phyloP scores from a whole-genome alignment of 1,284 basidiomycete genomes.

The Austroboletus olivaceoglutinosus region DNA sequence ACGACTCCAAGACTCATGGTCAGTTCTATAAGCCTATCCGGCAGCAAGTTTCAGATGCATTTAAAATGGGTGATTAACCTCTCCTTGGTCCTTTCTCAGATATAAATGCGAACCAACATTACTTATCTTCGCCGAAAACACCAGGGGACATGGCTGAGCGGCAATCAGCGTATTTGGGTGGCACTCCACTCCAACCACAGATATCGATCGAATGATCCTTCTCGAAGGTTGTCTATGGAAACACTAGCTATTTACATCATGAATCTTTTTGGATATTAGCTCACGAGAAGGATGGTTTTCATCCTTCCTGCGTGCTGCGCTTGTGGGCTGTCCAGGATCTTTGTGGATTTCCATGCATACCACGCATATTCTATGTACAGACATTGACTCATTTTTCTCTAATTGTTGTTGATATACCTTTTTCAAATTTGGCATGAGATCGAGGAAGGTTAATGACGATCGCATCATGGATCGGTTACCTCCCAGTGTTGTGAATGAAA shows the following conservation, averaged over 20 bases:
- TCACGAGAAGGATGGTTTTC: conserved; percentile 2
- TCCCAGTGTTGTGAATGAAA: too few species aligned
- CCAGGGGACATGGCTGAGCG: conserved; percentile 48
- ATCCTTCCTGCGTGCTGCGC: not conserved
- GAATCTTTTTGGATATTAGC: conserved; percentile 7
- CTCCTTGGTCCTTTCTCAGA: conserved; percentile 36
- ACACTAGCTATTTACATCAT: not conserved
- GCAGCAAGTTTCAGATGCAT: conserved; percentile 21
- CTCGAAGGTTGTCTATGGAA: not conserved
- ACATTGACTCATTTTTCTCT: conserved; percentile 7
- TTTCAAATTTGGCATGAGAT: not conserved
- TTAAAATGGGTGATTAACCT: conserved; percentile 37
- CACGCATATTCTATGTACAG: conserved; percentile 19
- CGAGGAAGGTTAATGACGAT: too few species aligned
- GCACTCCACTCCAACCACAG: conserved; percentile 39
- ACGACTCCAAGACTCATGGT: conserved; percentile 70
- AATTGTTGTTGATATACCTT: conserved; percentile 17
- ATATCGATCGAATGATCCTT: conserved; percentile 49
- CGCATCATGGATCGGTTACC: too few species aligned
- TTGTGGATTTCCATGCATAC: conserved; percentile 11
- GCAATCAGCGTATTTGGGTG: conserved; percentile 35
- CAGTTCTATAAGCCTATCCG: conserved; percentile 45
- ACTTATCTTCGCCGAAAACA: conserved; percentile 39
- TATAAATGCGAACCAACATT: conserved; percentile 47
- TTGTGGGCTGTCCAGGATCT: conserved; percentile 1